A percentile compares a stretch with the other conserved stretches of the same genome.
Conservation (phyloP, 2,329 filamentous ascomycete species). For the Aspergillus fructus region DNA sequence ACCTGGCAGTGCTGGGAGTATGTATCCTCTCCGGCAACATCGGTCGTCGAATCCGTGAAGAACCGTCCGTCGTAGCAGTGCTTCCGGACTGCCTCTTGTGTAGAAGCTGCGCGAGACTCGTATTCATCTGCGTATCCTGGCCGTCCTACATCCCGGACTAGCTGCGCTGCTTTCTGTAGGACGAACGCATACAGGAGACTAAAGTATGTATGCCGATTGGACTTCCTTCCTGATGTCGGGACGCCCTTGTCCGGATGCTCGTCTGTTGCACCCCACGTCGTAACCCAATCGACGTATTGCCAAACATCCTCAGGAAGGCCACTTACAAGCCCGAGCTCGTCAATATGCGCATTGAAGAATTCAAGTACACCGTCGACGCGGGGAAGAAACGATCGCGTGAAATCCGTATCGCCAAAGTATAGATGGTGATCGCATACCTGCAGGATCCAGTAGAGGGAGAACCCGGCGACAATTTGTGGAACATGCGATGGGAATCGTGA, state of each 20-base stretch:
- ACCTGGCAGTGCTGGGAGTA: slow-evolving; percentile 34
- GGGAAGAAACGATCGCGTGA: slow-evolving; percentile 23
- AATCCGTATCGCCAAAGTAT: slow-evolving; percentile 29
- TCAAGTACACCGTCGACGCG: slow-evolving; percentile 26
- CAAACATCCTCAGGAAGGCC: slow-evolving; percentile 26
- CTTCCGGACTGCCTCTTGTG: slow-evolving; percentile 22
- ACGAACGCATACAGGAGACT: slow-evolving; percentile 42
- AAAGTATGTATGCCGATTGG: slow-evolving; percentile 43
- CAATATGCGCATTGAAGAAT: slow-evolving; percentile 23
- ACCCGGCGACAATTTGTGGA: slow-evolving; percentile 29
- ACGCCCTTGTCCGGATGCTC: slow-evolving; percentile 40
- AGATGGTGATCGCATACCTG: slow-evolving; percentile 32
- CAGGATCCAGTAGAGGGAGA: slow-evolving; percentile 36
- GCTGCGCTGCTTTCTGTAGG: slow-evolving; percentile 32
- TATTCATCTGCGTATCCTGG: slow-evolving; percentile 32
- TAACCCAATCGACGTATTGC: slow-evolving; percentile 39
- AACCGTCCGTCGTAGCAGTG: slow-evolving; percentile 33
- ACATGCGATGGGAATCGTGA: slow-evolving; percentile 32
- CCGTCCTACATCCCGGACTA: slow-evolving; percentile 34
- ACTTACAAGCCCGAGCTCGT: slow-evolving; percentile 22
- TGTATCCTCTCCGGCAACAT: slow-evolving; percentile 21
- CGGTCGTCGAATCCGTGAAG: slow-evolving; percentile 35
- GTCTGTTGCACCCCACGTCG: slow-evolving; percentile 30
- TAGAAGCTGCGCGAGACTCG: slow-evolving; percentile 16
- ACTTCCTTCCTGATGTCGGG: slow-evolving; percentile 36